phyloP scores from a whole-genome alignment of 192 early-diverging fungal species.

The Backusella psychrophila region DNA sequence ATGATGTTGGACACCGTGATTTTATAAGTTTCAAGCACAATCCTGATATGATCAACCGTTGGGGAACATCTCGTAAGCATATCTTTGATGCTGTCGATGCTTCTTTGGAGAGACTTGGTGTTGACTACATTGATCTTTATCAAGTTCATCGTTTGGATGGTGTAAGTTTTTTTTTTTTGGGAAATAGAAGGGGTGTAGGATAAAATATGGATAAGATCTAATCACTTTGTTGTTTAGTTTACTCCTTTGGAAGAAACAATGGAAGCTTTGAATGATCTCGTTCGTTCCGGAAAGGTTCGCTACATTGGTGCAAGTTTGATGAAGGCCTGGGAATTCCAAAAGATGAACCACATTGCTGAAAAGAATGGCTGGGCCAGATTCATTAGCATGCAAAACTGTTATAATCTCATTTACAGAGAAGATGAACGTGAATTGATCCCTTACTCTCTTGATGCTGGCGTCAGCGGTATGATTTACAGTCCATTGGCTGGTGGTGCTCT shows the following conservation, averaged over 20 bases:
- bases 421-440: conserved; percentile 41
- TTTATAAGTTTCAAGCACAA: background rate
- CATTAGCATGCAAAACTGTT: conserved; percentile 28
- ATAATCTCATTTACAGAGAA: conserved; percentile 41
- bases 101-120: conserved; percentile 59
- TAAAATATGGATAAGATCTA: background rate
- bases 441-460: conserved; percentile 33
- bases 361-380: conserved; percentile 37
- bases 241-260: conserved; percentile 73
- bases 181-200: background rate
- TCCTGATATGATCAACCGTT: conserved; percentile 51
- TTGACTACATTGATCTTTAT: conserved; percentile 74
- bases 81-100: conserved; percentile 79
- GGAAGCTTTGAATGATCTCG: conserved; percentile 65
- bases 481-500: conserved; percentile 33
- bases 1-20: conserved; percentile 37
- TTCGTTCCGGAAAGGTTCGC: conserved; percentile 58
- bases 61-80: conserved; percentile 79
- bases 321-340: conserved; percentile 38
- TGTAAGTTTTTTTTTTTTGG: conserved; percentile 2
- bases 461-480: conserved; percentile 25
- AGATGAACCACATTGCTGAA: conserved; percentile 36
- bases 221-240: background rate
- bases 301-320: conserved; percentile 40
- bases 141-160: conserved; percentile 70